A percentile compares a stretch with the other conserved stretches of the same genome.
These are phyloP conservation scores for Podospora tetraspora DNA, from an alignment of 495 filamentous ascomycete genomes.

Conservation along the genomic window DNA sequence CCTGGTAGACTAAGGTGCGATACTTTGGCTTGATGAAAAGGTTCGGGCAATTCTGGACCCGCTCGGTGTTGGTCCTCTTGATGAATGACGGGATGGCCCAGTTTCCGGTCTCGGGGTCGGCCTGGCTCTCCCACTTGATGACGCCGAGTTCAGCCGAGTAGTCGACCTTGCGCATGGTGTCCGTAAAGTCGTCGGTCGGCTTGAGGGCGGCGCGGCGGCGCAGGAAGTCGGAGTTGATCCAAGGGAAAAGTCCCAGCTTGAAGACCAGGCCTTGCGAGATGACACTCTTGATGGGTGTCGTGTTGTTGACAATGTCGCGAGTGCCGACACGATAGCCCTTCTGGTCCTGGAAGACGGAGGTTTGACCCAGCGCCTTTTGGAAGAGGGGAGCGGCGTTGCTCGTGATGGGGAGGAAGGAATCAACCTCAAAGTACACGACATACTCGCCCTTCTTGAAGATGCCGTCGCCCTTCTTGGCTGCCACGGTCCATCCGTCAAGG, in stretches of 20 bases:
- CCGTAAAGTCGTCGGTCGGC: not conserved
- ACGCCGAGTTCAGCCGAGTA: conserved; percentile 13
- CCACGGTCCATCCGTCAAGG: conserved; percentile 24
- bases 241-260: conserved; percentile 6
- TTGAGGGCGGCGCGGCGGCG: not conserved
- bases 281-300: not conserved
- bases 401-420: conserved; percentile 20
- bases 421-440: conserved; percentile 20
- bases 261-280: conserved; percentile 23
- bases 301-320: not conserved
- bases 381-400: not conserved
- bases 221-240: conserved; percentile 2
- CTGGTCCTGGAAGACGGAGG: not conserved
- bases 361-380: not conserved
- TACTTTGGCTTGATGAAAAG: conserved; percentile 27
- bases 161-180: conserved; percentile 5
- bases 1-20: conserved; percentile 15
- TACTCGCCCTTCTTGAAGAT: conserved; percentile 14
- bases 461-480: not conserved
- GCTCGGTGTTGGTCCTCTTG: conserved; percentile 20
- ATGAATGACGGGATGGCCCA: conserved; percentile 18
- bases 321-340: conserved; percentile 18
- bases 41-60: conserved; percentile 28
- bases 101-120: not conserved
- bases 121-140: conserved; percentile 12